Base-by-base conservation (phyloP, 2,329 filamentous ascomycete genomes). In the Cyanodermella asteris region DNA sequence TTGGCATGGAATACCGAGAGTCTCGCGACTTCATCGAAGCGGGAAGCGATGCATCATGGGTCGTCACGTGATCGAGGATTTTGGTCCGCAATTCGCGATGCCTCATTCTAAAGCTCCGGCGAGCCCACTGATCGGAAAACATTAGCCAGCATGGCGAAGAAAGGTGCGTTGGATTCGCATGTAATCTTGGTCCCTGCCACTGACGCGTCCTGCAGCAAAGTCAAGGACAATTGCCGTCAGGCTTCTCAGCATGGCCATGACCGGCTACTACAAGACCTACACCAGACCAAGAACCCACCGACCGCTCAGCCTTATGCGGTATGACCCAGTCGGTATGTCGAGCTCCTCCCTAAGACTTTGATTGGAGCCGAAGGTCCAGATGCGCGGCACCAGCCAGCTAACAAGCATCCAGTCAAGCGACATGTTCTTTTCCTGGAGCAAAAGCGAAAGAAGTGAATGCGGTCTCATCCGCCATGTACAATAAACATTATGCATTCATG, bases 241-340 rank as follows among this genome's bases (percentile, higher is more conserved):
- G 47, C 73, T 97, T 38, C 61, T 97, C 49, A 91, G 81, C 35
- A 97, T 97, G 87, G 87, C 87, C 47, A 73, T 91, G 73, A 97
- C 87, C 14, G 87, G 87, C 43, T 97, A 81, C 64, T 97, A 84
- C 62, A 82, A 84, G 51, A 90, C 80, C 27, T 70, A 91, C 50
- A 63, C 73, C 38, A 72, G 90, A 30, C 82, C 81, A 8, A 72
- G 87, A 38, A 64, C 66, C 16, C 63, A 81, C 34, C 61, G 73
- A 22, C 82, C 90, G 28, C 65, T 97, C 53, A 90, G 81, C 56
- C 87, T 97, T 80, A 59, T 97, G 40, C 97, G 97, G 60, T 97
- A 97, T 53, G 87, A 97, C 47, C 87, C 87, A 20, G 82, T 97
- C 36, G 73, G 78, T 91, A 68, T 36, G 64, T 47, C 6, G 15